A percentile compares a stretch with the other conserved stretches of the same genome.
Conservation (phyloP, 23 red algal species). For the Agarophyton chilense region DNA sequence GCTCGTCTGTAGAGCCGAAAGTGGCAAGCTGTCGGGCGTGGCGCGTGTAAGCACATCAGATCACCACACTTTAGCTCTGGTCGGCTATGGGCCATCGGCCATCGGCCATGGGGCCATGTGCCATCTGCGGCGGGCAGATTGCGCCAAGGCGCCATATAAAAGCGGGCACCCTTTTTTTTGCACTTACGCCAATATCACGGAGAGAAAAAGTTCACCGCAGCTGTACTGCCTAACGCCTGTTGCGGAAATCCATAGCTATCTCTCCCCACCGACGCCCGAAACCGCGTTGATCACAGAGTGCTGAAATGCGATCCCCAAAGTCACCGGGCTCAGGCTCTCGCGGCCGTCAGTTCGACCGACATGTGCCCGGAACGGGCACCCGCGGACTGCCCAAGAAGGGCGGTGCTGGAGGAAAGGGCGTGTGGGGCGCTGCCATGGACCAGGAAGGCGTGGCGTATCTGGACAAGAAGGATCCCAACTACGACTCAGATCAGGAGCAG, state of each 20-base stretch:
- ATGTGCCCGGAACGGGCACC: conserved; percentile 57
- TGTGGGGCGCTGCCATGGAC: conserved; percentile 85
- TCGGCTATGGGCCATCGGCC: too few relatives aligned
- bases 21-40: neutral
- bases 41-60: neutral
- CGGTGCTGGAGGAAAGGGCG: conserved; percentile 88
- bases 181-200: too few relatives aligned
- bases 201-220: too few relatives aligned
- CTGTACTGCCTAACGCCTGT: too few relatives aligned
- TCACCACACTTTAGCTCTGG: too few relatives aligned
- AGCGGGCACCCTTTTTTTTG: too few relatives aligned
- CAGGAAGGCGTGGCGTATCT: conserved; percentile 74
- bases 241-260: too few relatives aligned
- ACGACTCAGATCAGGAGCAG: conserved; percentile 84
- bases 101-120: too few relatives aligned
- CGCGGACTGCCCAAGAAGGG: conserved; percentile 91
- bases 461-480: conserved; percentile 96
- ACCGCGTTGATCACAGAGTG: too few relatives aligned
- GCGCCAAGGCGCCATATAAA: neutral
- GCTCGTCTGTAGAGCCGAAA: neutral
- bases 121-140: neutral
- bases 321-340: conserved; percentile 19
- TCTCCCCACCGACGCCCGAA: too few relatives aligned
- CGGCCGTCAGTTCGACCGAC: conserved; percentile 44
- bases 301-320: conserved; percentile 39